Conservation (phyloP, 2,329 filamentous ascomycete species). For the Alternaria novae-zelandiae region DNA sequence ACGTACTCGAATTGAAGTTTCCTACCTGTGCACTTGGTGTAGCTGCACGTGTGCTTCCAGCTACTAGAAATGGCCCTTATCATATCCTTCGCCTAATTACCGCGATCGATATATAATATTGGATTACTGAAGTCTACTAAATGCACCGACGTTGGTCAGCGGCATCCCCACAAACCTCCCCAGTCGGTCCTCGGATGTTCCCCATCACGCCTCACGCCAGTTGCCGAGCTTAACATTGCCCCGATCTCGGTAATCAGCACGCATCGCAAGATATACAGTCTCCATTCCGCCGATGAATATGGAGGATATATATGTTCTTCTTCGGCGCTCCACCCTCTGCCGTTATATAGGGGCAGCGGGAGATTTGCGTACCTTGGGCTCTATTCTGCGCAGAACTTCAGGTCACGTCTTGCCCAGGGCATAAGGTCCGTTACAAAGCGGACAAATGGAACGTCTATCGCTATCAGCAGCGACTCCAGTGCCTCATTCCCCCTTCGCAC, state of each 20-base stretch:
- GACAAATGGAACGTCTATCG: conserved; percentile 45
- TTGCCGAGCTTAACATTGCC: conserved; percentile 40
- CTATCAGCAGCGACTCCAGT: conserved; percentile 32
- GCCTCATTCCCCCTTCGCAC: conserved; percentile 26
- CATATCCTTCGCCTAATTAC: neutral
- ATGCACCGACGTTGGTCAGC: neutral
- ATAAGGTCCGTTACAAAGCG: conserved; percentile 41
- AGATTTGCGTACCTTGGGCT: conserved; percentile 34
- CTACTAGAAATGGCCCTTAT: neutral
- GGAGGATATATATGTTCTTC: conserved; percentile 21
- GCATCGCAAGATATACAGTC: conserved; percentile 4
- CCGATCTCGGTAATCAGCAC: conserved; percentile 19
- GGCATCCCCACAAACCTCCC: conserved; percentile 6
- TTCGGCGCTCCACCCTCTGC: conserved; percentile 3
- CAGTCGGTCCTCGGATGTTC: conserved; percentile 32
- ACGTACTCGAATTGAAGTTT: conserved; percentile 9
- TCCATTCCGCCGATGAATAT: conserved; percentile 28
- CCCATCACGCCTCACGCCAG: conserved; percentile 19
- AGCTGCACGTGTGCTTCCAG: conserved; percentile 2
- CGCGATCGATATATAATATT: neutral
- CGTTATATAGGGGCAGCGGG: conserved; percentile 10
- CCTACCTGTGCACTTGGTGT: neutral
- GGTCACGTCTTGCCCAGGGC: conserved; percentile 41
- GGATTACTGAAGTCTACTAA: neutral
- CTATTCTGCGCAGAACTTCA: conserved; percentile 48